phyloP scores from a whole-genome alignment of 805 yeast genomes.

The Spathaspora passalidarum region DNA sequence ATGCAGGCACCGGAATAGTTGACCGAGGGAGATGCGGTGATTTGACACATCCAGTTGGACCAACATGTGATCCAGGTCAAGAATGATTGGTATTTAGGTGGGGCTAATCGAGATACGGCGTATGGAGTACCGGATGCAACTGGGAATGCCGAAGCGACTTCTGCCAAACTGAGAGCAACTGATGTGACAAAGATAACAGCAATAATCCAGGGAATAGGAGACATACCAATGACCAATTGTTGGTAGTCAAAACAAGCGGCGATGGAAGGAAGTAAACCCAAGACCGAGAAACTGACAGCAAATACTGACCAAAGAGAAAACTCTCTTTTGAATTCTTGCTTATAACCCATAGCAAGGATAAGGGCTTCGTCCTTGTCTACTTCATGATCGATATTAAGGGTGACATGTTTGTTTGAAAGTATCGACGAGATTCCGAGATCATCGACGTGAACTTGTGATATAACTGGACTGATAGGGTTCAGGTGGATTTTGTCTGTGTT shows the following conservation, averaged over 20 bases:
- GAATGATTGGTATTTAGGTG: constrained; percentile 49
- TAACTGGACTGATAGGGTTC: constrained; percentile 12
- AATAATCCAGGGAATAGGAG: constrained; percentile 59
- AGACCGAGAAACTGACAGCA: constrained; percentile 61
- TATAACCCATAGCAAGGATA: constrained; percentile 58
- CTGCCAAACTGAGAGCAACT: constrained; percentile 64
- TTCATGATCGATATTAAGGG: constrained; percentile 46
- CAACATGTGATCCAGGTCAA: constrained; percentile 64
- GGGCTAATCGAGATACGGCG: constrained; percentile 62
- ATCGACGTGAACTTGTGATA: constrained; percentile 31
- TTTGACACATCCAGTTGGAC: constrained; percentile 63
- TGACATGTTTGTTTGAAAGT: constrained; percentile 35
- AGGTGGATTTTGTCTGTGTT: neutral
- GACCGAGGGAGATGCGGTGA: constrained; percentile 61
- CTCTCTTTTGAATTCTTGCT: constrained; percentile 59
- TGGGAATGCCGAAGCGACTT: constrained; percentile 63
- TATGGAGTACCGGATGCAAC: constrained; percentile 69
- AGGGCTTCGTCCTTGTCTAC: constrained; percentile 50
- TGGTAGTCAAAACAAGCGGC: constrained; percentile 62
- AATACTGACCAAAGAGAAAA: constrained; percentile 57
- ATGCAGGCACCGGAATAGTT: constrained; percentile 55
- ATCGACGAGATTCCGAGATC: constrained; percentile 35
- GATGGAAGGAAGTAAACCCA: constrained; percentile 63
- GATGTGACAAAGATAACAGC: constrained; percentile 54
- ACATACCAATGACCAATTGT: constrained; percentile 57